Conservation (phyloP, 495 filamentous ascomycete genomes). For the Aspergillus leporis region DNA sequence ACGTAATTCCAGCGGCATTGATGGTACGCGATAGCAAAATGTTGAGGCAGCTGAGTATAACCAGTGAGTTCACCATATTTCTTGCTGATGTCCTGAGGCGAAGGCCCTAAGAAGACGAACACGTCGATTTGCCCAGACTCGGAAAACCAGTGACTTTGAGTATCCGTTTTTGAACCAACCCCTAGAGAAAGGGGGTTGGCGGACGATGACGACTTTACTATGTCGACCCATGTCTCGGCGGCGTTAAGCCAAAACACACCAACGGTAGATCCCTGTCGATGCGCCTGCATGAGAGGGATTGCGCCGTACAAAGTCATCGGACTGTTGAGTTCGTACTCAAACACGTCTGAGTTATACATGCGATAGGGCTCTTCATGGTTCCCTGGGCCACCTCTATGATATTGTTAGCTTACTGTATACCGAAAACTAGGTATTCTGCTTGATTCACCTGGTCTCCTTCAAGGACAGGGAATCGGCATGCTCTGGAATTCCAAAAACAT, state of each 20-base stretch:
- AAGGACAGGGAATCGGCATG: conserved; percentile 86
- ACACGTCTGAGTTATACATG: conserved; percentile 93
- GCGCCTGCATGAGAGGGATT: conserved; percentile 97
- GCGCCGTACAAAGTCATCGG: conserved; percentile 98
- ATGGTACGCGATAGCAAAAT: conserved; percentile 91
- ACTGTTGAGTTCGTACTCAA: conserved; percentile 94
- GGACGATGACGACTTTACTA: conserved; percentile 75
- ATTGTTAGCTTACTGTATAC: conserved; percentile 20
- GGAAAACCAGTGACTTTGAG: conserved; percentile 95
- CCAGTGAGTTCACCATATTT: conserved; percentile 91
- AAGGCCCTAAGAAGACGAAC: conserved; percentile 91
- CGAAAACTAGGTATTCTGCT: neutral
- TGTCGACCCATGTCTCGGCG: conserved; percentile 96
- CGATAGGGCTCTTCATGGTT: conserved; percentile 92
- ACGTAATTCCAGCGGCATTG: conserved; percentile 99
- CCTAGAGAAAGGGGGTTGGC: conserved; percentile 79
- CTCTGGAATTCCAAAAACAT: conserved; percentile 94
- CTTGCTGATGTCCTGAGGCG: conserved; percentile 74
- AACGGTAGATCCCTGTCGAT: conserved; percentile 87
- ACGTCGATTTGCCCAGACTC: conserved; percentile 87
- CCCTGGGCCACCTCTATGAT: conserved; percentile 67
- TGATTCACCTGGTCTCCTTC: conserved; percentile 71
- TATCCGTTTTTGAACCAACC: conserved; percentile 64
- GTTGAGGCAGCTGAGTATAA: conserved; percentile 85
- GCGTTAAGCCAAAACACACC: conserved; percentile 99